phyloP scores from a whole-genome alignment of 2,329 filamentous ascomycete genomes.

The Geosmithia morbida region DNA sequence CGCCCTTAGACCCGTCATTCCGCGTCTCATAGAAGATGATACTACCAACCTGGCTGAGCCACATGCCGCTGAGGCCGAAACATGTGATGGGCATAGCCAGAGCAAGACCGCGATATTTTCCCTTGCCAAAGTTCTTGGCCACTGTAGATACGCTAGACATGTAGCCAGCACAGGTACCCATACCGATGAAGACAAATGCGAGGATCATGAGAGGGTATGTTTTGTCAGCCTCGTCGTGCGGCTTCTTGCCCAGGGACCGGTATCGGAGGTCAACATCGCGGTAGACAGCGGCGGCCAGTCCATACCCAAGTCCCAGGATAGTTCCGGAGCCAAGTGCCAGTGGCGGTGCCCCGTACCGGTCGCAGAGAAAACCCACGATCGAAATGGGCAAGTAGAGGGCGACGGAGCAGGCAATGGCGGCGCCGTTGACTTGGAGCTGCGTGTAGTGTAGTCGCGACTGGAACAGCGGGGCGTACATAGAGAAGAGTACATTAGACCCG shows the following conservation, averaged over 20 bases:
- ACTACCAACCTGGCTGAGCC: constrained; percentile 80
- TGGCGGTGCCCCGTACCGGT: constrained; percentile 68
- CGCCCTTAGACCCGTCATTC: constrained; percentile 45
- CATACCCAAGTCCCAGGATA: constrained; percentile 70
- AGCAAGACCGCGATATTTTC: constrained; percentile 75
- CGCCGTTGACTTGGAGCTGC: constrained; percentile 82
- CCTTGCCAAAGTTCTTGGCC: constrained; percentile 93
- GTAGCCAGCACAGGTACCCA: constrained; percentile 81
- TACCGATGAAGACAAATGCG: constrained; percentile 70
- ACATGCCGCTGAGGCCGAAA: constrained; percentile 90
- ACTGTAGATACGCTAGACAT: constrained; percentile 83
- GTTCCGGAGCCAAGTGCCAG: constrained; percentile 58
- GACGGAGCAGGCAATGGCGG: constrained; percentile 76
- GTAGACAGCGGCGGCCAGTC: constrained; percentile 71
- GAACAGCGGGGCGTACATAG: constrained; percentile 83
- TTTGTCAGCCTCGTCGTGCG: constrained; percentile 29
- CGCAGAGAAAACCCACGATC: constrained; percentile 79
- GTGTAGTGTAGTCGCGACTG: constrained; percentile 76
- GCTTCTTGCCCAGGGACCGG: constrained; percentile 12
- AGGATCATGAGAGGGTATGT: constrained; percentile 74
- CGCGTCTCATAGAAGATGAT: constrained; percentile 57
- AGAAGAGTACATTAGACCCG: constrained; percentile 86
- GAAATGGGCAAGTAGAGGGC: constrained; percentile 89
- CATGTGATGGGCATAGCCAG: constrained; percentile 82
- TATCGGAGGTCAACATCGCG: constrained; percentile 32